A percentile compares a stretch with the other conserved stretches of the same genome.
Evolutionary conservation across 768 basidiomycete genomes (phyloP).

Genomic region (Termitomyces sp.): DNA sequence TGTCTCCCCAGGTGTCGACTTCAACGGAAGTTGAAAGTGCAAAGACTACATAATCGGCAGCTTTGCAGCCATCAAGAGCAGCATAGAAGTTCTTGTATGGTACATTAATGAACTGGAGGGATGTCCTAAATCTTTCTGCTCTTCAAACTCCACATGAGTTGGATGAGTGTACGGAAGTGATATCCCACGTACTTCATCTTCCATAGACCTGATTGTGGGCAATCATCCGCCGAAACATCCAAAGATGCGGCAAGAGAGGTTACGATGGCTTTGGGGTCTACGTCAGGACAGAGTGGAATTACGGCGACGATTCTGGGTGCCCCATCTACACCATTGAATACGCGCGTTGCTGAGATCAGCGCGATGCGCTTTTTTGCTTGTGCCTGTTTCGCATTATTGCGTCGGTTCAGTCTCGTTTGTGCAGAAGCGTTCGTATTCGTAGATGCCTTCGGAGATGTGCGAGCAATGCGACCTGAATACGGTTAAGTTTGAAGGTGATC

Average conservation of each 20-base stretch:
- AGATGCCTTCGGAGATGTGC: constrained; percentile 51
- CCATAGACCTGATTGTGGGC: constrained; percentile 55
- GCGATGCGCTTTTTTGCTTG: constrained; percentile 69
- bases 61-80: constrained; percentile 80
- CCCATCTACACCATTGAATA: constrained; percentile 76
- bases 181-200: constrained; percentile 49
- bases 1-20: constrained; percentile 85
- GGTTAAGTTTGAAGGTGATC: neutral
- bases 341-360: constrained; percentile 64
- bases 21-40: constrained; percentile 78
- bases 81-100: constrained; percentile 70
- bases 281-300: constrained; percentile 74
- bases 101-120: constrained; percentile 81
- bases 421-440: constrained; percentile 46
- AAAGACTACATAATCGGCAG: constrained; percentile 88
- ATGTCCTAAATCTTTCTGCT: constrained; percentile 87
- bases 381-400: constrained; percentile 81
- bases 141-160: constrained; percentile 33
- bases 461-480: constrained; percentile 50
- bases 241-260: constrained; percentile 56
- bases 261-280: constrained; percentile 49
- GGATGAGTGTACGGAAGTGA: neutral
- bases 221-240: constrained; percentile 49
- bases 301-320: constrained; percentile 86
- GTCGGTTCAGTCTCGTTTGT: constrained; percentile 74